phyloP scores from a whole-genome alignment of 305 asterid genomes.

The Rubia tinctorum region DNA sequence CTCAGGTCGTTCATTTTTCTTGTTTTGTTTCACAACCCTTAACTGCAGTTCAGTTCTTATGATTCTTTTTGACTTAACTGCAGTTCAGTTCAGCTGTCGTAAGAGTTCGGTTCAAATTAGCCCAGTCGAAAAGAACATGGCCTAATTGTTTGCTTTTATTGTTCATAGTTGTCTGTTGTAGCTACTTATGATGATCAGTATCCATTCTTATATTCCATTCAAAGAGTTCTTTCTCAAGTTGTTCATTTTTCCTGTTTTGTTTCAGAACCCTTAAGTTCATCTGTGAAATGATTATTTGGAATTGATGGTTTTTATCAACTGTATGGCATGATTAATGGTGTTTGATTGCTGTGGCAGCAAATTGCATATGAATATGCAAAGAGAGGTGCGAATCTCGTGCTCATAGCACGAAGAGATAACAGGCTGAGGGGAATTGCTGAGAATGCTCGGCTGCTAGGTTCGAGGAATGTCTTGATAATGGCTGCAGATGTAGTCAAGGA shows the following conservation, averaged over 20 bases:
- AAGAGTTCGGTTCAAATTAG: too few species aligned
- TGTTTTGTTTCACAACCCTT: neutral
- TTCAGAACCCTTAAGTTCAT: neutral
- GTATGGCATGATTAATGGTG: neutral
- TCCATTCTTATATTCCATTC: neutral
- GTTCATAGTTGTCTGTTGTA: too few species aligned
- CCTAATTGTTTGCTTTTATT: too few species aligned
- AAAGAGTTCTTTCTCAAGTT: neutral
- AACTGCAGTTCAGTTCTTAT: too few species aligned
- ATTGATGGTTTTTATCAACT: too few species aligned
- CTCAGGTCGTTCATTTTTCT: neutral
- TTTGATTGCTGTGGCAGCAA: conserved; percentile 46
- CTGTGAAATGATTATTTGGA: neutral
- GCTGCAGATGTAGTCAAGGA: conserved; percentile 99
- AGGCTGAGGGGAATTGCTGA: conserved; percentile 77
- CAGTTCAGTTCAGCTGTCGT: too few species aligned
- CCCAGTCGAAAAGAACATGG: too few species aligned
- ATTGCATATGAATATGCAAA: conserved; percentile 87
- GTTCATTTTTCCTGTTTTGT: neutral
- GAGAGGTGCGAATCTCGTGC: conserved; percentile 73
- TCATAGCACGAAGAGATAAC: conserved; percentile 78
- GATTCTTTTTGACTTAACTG: too few species aligned
- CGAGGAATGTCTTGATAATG: conserved; percentile 55
- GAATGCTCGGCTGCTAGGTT: conserved; percentile 63
- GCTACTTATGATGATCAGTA: too few species aligned